phyloP scores from a whole-genome alignment of 306 rosid species.

The Citrullus mucosospermus region DNA sequence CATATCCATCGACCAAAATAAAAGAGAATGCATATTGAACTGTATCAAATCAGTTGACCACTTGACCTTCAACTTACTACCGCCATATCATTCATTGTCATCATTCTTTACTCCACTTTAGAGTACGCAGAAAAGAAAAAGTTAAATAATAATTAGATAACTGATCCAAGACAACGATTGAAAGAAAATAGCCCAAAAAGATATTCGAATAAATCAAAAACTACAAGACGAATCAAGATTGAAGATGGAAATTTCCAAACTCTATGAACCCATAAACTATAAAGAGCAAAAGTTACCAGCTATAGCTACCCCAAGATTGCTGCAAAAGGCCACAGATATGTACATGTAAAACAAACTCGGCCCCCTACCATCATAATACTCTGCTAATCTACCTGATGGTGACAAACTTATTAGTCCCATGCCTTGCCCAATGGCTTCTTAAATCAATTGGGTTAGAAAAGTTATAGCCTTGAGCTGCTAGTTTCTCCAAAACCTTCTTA shows the following conservation, averaged over 20 bases:
- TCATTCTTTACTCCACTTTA: neutral
- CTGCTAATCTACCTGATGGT: constrained; percentile 65
- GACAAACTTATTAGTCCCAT: constrained; percentile 98
- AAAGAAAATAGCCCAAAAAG: neutral
- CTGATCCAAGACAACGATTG: neutral
- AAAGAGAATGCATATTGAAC: neutral
- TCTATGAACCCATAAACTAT: neutral
- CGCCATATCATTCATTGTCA: neutral
- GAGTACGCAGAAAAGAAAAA: neutral
- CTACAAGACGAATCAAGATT: neutral
- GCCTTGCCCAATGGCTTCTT: constrained; percentile 92
- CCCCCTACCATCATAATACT: neutral
- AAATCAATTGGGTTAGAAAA: constrained; percentile 83
- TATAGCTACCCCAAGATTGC: neutral
- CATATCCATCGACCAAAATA: neutral
- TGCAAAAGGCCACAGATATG: constrained; percentile 6
- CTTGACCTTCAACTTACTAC: neutral
- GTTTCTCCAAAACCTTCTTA: constrained; percentile 95
- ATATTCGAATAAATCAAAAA: neutral
- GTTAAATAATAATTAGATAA: neutral
- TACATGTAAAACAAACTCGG: constrained; percentile 6
- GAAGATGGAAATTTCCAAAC: neutral
- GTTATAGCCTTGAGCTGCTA: constrained; percentile 88
- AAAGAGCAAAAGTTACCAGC: neutral
- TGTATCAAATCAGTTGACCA: neutral